Percentiles rank a stretch among this genome's conserved stretches.
phyloP scores from a whole-genome alignment of 495 filamentous ascomycete genomes.

The Neurospora hispaniola region DNA sequence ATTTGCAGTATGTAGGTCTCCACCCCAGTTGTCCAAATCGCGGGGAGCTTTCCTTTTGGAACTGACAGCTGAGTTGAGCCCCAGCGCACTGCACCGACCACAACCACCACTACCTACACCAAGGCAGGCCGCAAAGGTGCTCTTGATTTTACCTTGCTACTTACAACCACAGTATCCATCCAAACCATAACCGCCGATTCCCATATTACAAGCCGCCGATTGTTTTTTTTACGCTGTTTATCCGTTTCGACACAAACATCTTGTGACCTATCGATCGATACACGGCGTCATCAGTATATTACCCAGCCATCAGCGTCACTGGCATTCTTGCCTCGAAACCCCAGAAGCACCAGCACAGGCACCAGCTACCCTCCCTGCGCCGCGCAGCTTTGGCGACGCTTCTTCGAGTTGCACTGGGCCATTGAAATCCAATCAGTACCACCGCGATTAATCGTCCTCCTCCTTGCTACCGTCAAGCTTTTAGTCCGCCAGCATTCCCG shows the following conservation, averaged over 20 bases:
- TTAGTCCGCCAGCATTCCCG: not conserved
- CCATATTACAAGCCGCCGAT: not conserved
- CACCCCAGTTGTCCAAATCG: slow-evolving; percentile 3
- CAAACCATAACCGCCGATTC: not conserved
- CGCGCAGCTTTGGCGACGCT: not conserved
- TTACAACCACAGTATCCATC: not conserved
- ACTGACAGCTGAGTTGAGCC: not conserved
- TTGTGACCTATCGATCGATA: not conserved
- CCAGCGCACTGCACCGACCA: not conserved
- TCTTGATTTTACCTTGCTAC: not conserved
- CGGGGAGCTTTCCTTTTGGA: slow-evolving; percentile 7
- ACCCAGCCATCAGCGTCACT: not conserved
- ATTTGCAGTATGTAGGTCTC: not conserved
- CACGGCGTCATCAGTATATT: not conserved
- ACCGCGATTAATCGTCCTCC: not conserved
- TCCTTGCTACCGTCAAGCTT: not conserved
- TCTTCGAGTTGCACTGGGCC: not conserved
- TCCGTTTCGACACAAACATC: not conserved
- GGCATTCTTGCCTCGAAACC: not conserved
- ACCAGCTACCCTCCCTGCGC: not conserved
- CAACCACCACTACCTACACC: not conserved
- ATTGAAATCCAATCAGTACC: not conserved
- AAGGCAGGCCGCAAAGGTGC: not conserved
- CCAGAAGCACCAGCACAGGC: not conserved
- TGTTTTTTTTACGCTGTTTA: not conserved